Percentiles rank a stretch among this genome's conserved stretches.
phyloP scores from a whole-genome alignment of 2,329 filamentous ascomycete genomes.

The Epichloe gansuensis region DNA sequence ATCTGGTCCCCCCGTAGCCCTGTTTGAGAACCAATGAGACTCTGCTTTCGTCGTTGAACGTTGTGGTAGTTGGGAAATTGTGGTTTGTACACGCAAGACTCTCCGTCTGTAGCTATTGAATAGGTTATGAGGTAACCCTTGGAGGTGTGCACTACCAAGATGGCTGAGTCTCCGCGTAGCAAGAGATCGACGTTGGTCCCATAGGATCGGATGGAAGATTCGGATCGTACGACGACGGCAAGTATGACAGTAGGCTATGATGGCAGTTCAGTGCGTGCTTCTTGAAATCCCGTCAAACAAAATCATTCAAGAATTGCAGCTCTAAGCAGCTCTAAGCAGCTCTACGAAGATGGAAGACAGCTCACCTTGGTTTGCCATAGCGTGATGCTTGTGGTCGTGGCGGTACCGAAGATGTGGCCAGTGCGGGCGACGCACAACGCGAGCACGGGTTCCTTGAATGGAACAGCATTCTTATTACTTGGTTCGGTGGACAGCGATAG shows the following conservation, averaged over 20 bases:
- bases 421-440: conserved; percentile 65
- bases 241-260: conserved; percentile 76
- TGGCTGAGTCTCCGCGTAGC: conserved; percentile 80
- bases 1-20: conserved; percentile 47
- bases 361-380: conserved; percentile 89
- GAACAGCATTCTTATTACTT: conserved; percentile 22
- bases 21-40: conserved; percentile 43
- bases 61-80: conserved; percentile 59
- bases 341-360: not conserved
- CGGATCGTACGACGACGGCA: conserved; percentile 71
- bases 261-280: not conserved
- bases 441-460: conserved; percentile 51
- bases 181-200: conserved; percentile 75
- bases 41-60: conserved; percentile 48
- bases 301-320: not conserved
- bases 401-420: conserved; percentile 74
- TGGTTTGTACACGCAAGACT: conserved; percentile 73
- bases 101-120: conserved; percentile 72
- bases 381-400: conserved; percentile 74
- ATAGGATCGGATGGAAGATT: conserved; percentile 66
- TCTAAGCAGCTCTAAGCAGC: not conserved
- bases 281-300: too few species aligned
- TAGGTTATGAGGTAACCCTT: conserved; percentile 89
- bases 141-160: conserved; percentile 79
- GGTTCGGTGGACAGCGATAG: conserved; percentile 12